Percentiles rank a stretch among this genome's conserved stretches.
phyloP scores from a whole-genome alignment of 176 grass and related monocot genomes.

The Pontederia crassipes region DNA sequence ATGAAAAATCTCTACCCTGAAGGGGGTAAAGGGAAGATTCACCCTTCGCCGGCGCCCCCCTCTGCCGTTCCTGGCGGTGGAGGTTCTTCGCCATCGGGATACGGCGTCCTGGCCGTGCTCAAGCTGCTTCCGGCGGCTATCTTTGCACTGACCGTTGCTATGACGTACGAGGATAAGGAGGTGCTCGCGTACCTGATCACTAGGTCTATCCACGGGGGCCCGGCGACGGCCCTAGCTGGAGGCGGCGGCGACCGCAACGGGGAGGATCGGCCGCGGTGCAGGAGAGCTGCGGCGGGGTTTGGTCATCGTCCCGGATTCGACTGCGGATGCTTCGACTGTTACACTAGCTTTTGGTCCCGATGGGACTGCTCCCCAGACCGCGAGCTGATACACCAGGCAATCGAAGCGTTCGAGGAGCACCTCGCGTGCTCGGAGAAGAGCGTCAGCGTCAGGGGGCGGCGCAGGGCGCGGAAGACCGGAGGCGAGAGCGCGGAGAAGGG shows the following conservation, averaged over 20 bases:
- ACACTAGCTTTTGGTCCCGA: conserved; percentile 46
- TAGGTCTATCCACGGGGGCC: conserved; percentile 40
- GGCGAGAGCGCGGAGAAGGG: neutral
- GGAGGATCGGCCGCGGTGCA: conserved; percentile 1
- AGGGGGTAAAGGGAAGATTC: conserved; percentile 67
- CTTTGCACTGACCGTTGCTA: conserved; percentile 27
- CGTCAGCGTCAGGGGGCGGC: conserved; percentile 22
- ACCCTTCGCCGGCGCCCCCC: conserved; percentile 37
- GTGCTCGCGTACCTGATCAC: conserved; percentile 64
- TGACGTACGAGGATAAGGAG: conserved; percentile 49
- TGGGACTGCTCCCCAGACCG: conserved; percentile 43
- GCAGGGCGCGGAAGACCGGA: conserved; percentile 4
- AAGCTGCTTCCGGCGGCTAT: conserved; percentile 39
- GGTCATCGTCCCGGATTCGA: conserved; percentile 27
- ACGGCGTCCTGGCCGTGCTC: conserved; percentile 15
- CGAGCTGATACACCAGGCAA: conserved; percentile 36
- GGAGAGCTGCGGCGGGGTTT: neutral
- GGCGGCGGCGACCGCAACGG: conserved; percentile 8
- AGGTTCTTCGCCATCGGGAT: neutral
- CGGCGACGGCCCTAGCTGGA: conserved; percentile 10
- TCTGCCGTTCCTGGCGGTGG: neutral
- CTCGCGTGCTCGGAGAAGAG: conserved; percentile 20
- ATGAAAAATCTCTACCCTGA: neutral
- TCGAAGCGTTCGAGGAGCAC: conserved; percentile 49
- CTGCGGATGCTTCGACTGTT: conserved; percentile 53